A percentile compares a stretch with the other conserved stretches of the same genome.
Conservation (phyloP, 192 early-diverging fungal genomes). For the Cladochytrium replicatum region DNA sequence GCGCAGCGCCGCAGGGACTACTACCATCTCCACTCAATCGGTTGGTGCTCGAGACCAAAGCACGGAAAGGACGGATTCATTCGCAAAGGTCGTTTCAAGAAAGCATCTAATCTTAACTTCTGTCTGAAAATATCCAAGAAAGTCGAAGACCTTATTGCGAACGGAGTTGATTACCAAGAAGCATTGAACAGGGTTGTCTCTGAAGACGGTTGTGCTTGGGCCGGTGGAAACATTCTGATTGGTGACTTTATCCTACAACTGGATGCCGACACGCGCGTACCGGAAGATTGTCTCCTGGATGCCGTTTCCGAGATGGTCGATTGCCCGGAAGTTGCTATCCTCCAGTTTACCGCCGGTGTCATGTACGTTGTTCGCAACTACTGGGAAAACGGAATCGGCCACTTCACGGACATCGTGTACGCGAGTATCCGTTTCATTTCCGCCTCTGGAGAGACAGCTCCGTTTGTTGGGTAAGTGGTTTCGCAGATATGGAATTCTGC, state of each 20-base stretch:
- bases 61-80: constrained; percentile 15
- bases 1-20: constrained; percentile 12
- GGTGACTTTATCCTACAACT: constrained; percentile 11
- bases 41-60: constrained; percentile 13
- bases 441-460: constrained; percentile 14
- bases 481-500: background rate
- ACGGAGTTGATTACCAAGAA: constrained; percentile 5
- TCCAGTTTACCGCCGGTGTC: constrained; percentile 4
- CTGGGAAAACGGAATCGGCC: constrained; percentile 14
- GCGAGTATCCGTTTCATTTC: constrained; percentile 9
- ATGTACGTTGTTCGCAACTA: constrained; percentile 10
- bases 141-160: constrained; percentile 5
- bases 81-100: constrained; percentile 13
- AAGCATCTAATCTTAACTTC: constrained; percentile 14
- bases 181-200: background rate
- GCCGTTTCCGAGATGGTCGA: constrained; percentile 8
- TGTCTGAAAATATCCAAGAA: constrained; percentile 13
- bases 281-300: constrained; percentile 19
- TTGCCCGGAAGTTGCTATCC: constrained; percentile 15
- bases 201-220: constrained; percentile 12
- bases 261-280: constrained; percentile 14
- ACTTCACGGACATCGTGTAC: constrained; percentile 15
- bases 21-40: constrained; percentile 6
- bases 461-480: constrained; percentile 13
- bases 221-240: constrained; percentile 14